These are phyloP conservation scores for Cercospora citrullina DNA, from an alignment of 2,329 filamentous ascomycete genomes.

Conservation along the genomic window DNA sequence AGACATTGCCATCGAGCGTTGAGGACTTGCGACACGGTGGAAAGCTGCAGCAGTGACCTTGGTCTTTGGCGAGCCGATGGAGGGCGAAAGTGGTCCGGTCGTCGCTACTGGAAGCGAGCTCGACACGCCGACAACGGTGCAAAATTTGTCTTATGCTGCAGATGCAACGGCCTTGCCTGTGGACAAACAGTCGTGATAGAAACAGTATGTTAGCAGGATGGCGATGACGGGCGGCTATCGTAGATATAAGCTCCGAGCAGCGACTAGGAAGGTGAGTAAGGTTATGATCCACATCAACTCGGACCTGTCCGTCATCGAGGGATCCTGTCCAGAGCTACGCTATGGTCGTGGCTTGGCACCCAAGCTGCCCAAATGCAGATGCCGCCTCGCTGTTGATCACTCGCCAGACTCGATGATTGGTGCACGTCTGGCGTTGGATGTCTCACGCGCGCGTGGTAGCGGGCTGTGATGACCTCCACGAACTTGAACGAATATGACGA, in stretches of 20 bases:
- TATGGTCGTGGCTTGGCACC: constrained; percentile 9
- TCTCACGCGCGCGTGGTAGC: constrained; percentile 14
- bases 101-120: background rate
- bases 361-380: background rate
- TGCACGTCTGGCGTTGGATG: constrained; percentile 7
- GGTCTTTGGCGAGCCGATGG: background rate
- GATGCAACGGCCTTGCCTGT: background rate
- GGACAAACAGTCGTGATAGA: background rate
- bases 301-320: constrained; percentile 2
- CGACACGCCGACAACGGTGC: background rate
- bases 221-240: background rate
- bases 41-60: background rate
- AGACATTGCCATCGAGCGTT: constrained; percentile 22
- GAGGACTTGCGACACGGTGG: background rate
- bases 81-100: background rate
- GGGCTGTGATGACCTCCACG: background rate
- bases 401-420: background rate
- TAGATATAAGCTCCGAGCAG: constrained; percentile 5
- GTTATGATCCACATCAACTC: background rate
- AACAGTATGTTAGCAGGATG: background rate
- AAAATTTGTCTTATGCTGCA: background rate
- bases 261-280: background rate
- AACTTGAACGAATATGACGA: background rate
- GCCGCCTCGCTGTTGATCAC: background rate
- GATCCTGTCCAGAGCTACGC: constrained; percentile 1